Base-by-base conservation (phyloP, 805 yeast genomes). In the Ogataea paradorogensis region DNA sequence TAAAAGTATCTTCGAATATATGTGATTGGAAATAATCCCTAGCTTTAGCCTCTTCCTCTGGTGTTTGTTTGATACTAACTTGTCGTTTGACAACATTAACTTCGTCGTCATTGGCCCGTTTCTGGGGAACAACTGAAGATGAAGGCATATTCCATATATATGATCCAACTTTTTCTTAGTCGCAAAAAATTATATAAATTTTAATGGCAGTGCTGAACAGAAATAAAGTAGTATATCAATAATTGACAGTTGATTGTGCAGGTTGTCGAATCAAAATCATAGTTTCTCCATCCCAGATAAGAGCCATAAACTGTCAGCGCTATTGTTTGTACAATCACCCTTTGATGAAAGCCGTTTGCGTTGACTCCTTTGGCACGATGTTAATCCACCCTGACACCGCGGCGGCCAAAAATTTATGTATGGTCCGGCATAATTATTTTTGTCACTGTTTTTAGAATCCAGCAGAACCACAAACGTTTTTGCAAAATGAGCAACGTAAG, bases 1-100 rank as follows among this genome's bases (percentile, higher is more conserved):
- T 65, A 48, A 71, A 74, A 2, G 62, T 45, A 1, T 56, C 50
- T 18, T 73, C 73, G 35, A 61, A 59, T 11, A 62, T 43, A 36
- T 60, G 59, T 0, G 46, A 33, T 34, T 62, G 63, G 30, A 62
- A 61, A 27, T 59, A 60, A 11, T 47, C 46, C n/a, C 45, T 54
- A 3, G 67, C 64, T 23, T 48, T 38, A 6, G 47, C 49, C 45
- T 62, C 66, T 32, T 62, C 63, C 37, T 62, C 64, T 10, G 61
- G 51, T 1, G 66, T 52, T 36, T 62, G 66, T 25, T 49, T 55
- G 36, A 62, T 58, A 29, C 52, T 50, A 10, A 56, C 44, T 2
- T 13, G 48, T 46, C 41, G 53, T 51, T 35, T 58, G 45, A 28
- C 15, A 1, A 15, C 18, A 6, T 31, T 14, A 20, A 15, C 8